Evolutionary conservation across 139 green algal species (phyloP), one percentile per base, ranked within the genome.

Genomic region (Chlorella sorokiniana): DNA sequence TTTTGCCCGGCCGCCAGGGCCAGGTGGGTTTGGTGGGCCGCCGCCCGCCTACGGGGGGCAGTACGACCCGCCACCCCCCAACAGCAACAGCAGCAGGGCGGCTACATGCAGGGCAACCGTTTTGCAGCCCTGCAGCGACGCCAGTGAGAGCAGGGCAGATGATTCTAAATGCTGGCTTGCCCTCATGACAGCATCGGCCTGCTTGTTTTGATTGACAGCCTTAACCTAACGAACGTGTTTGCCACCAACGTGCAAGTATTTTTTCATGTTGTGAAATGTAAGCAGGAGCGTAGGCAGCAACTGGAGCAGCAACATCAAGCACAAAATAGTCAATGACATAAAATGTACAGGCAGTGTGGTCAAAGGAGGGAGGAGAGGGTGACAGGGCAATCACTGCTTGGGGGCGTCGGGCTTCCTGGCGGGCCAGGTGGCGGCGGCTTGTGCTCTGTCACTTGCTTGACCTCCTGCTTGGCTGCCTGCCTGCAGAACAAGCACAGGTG

Each of bases 371-470:
- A 35, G 11, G 23, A 27, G 23, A 35, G 25, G 22, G 56, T 35
- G 18, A 7, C 1, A 10, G 3, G 14, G 3, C 11, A 7, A 52
- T 48, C 37, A 72, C 14, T 44, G 70, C 73, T 69, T 79, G 73
- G 54, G 73, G 29, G 29, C 52, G 25, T 79, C 73, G 0, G 70
- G 70, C 0, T 38, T 77, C 44, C 70, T 38, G 70, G 44, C 70
- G 14, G n/a, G n/a, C 70, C 45, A 22, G 70, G 70, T n/a, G 72
- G 38, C 0, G 72, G 59, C 41, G 59, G 75, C 63, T 82, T 82
- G 23, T 33, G 40, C 63, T 82, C 80, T 27, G 80, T 29, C 8
- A 85, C 81, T 31, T 85, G 81, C 81, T 85, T 85, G 27, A 85
- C 40, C 27, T 85, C 81, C 71, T 85, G n/a, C 67, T 85, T 77